Evolutionary conservation across 805 yeast species (phyloP).

Genomic region (Candida mattraensis): DNA sequence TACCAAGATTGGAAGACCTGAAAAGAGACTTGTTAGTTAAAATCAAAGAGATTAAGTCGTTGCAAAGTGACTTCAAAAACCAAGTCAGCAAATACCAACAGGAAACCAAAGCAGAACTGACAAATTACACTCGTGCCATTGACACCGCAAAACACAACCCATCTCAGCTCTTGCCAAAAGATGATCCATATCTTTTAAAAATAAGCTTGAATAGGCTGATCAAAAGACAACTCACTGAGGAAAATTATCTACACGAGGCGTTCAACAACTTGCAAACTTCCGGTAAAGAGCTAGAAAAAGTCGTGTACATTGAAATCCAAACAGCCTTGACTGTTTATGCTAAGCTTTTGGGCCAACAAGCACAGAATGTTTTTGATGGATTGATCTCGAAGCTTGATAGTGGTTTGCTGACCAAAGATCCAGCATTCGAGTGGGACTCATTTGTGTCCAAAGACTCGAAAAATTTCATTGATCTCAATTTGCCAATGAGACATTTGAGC

Average conservation of each 20-base stretch:
- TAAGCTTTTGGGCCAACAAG: conserved; percentile 67
- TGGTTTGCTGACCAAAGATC: conserved; percentile 74
- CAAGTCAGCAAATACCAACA: conserved; percentile 67
- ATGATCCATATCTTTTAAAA: conserved; percentile 83
- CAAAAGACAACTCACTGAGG: conserved; percentile 75
- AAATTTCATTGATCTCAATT: conserved; percentile 62
- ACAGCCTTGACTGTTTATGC: conserved; percentile 74
- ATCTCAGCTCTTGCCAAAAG: conserved; percentile 46
- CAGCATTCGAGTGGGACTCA: conserved; percentile 85
- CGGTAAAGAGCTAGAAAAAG: conserved; percentile 85
- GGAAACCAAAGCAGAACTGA: conserved; percentile 58
- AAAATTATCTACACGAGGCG: conserved; percentile 85
- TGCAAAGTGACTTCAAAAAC: conserved; percentile 83
- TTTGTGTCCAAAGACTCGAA: conserved; percentile 66
- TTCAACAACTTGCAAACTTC: conserved; percentile 82
- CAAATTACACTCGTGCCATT: conserved; percentile 56
- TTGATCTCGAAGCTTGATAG: conserved; percentile 63
- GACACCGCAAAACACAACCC: conserved; percentile 58
- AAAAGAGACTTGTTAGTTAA: conserved; percentile 77
- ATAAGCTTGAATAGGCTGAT: conserved; percentile 72
- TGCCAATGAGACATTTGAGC: conserved; percentile 59
- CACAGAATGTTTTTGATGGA: conserved; percentile 66
- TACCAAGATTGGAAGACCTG: conserved; percentile 67
- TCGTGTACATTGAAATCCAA: conserved; percentile 84
- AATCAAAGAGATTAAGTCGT: conserved; percentile 80